Evolutionary conservation across 768 basidiomycete genomes (phyloP), one percentile per base, ranked within the genome.

Genomic region (Lentinus brumalis): DNA sequence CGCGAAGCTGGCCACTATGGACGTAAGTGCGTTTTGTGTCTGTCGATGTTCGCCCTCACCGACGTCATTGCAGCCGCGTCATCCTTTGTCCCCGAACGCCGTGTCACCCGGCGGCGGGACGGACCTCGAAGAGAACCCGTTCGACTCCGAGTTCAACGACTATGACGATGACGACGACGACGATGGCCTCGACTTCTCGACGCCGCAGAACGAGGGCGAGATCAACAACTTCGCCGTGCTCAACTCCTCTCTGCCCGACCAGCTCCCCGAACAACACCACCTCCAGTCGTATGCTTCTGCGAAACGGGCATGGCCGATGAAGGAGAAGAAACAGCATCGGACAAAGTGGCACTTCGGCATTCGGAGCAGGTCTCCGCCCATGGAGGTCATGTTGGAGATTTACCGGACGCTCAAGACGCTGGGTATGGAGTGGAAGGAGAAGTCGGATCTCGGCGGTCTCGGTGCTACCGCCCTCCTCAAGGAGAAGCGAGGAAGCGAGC

Each of bases 361-460:
- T 42, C 84, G 97, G 35, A 95, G 92, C 67, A 83, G 96, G 60
- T 91, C 88, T 59, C 93, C 95, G 35, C 97, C 96, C 21, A 96
- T 98, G 92, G 97, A 99, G 74, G 96, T 99, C 26, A 98, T 99
- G 96, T 77, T 97, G 29, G 96, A 98, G 81, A 97, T 99, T 53
- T 98, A 99, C 76, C 80, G 92, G 62, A 97, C 96, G 45, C 77
- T 99, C 52, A 89, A 90, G 76, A 79, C 87, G 61, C 80, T 98
- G 18, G 92, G 90, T 15, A 96, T 98, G 93, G 94, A 99, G 75
- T 99, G 97, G 97, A 92, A 92, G 73, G 87, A 91, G 78, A 97
- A 97, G 81, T 83, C 82, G 63, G 86, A 85, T 60, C 74, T 93
- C 2, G 91, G 90, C 1, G 87, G 89, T 5, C 70, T 92, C 31